A percentile compares a stretch with the other conserved stretches of the same genome.
phyloP scores from a whole-genome alignment of 257 asterid species.

The Petrea volubilis region DNA sequence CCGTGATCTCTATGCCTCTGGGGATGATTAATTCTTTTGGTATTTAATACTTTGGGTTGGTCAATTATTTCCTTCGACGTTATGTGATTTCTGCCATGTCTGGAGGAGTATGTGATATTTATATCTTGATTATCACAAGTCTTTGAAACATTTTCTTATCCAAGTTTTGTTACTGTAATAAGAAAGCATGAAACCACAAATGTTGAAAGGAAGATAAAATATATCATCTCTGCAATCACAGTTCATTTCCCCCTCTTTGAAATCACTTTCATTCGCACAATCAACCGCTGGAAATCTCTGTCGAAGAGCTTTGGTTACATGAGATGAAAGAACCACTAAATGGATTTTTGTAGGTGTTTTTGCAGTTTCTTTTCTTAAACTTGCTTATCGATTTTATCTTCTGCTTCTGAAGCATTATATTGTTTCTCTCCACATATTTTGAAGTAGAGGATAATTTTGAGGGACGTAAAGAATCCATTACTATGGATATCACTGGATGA shows the following conservation, averaged over 20 bases:
- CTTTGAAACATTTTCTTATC: background rate
- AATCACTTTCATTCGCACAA: background rate
- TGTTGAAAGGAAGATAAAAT: background rate
- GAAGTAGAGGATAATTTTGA: constrained; percentile 19
- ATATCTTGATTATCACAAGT: constrained; percentile 1
- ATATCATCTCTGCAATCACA: background rate
- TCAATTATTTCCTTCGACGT: background rate
- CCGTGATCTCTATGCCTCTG: background rate
- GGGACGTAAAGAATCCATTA: background rate
- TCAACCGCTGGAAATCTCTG: too few species aligned
- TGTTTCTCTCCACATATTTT: constrained; percentile 1
- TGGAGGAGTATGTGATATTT: background rate
- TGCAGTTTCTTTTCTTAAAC: background rate
- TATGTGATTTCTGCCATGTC: background rate
- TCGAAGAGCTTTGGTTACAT: too few species aligned
- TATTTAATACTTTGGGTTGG: constrained; percentile 3
- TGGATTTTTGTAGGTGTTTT: background rate
- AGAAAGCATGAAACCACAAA: background rate
- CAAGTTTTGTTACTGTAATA: background rate
- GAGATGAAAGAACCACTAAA: background rate
- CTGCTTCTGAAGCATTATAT: background rate
- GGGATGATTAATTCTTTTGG: constrained; percentile 12
- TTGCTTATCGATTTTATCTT: background rate
- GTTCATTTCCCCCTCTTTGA: background rate
- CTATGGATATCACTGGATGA: constrained; percentile 19